These are phyloP conservation scores for Haberlea rhodopensis DNA, from an alignment of 257 asterid genomes.

Conservation along the genomic window DNA sequence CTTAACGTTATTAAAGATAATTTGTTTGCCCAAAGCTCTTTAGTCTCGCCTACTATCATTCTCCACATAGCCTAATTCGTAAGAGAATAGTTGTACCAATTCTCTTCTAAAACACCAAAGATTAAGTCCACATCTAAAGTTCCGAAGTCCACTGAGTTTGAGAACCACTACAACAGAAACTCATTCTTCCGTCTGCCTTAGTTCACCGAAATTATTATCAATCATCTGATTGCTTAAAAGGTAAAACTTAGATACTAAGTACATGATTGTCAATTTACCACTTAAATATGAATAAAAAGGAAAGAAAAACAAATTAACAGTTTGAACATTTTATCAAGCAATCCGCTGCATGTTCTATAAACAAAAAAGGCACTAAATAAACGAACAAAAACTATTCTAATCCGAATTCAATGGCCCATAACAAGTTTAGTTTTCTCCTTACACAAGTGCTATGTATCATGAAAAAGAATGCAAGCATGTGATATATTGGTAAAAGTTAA, in stretches of 20 bases:
- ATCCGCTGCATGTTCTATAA: not conserved
- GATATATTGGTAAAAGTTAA: not conserved
- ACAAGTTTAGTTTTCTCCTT: not conserved
- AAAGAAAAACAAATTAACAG: not conserved
- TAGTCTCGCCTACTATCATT: not conserved
- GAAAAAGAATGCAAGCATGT: not conserved
- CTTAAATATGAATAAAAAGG: not conserved
- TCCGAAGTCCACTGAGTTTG: not conserved
- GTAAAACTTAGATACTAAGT: not conserved
- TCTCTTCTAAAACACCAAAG: not conserved
- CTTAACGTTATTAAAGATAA: not conserved
- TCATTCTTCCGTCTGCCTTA: not conserved
- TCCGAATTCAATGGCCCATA: not conserved
- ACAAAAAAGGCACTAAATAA: too few relatives aligned
- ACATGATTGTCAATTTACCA: not conserved
- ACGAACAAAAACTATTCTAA: too few relatives aligned
- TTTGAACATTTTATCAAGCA: not conserved
- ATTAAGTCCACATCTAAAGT: not conserved
- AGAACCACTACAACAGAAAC: not conserved
- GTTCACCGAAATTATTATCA: not conserved
- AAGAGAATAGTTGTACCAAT: too few relatives aligned
- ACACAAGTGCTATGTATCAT: not conserved
- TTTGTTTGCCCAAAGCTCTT: not conserved
- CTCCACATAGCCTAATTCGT: not conserved
- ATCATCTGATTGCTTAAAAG: not conserved